A percentile compares a stretch with the other conserved stretches of the same genome.
Conservation (phyloP, 768 basidiomycete species). For the Xerocomellus amylosporus region DNA sequence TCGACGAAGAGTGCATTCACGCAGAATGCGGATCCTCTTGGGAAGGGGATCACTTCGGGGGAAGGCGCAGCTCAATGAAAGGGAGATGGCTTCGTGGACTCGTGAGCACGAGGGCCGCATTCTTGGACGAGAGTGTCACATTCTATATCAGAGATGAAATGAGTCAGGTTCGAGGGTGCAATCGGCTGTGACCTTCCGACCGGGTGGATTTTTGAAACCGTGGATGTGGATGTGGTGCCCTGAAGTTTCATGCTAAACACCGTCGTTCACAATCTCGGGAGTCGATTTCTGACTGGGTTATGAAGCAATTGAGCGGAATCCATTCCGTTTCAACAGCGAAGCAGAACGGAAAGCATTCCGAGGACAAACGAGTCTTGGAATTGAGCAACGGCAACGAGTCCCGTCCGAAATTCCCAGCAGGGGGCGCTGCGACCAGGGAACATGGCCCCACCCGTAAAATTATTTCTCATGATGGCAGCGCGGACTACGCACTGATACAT, state of each 20-base stretch:
- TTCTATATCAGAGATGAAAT: conserved; percentile 16
- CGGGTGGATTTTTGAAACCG: conserved; percentile 5
- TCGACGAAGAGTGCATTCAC: conserved; percentile 4
- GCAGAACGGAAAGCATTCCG: conserved; percentile 7
- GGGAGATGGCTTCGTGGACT: conserved; percentile 4
- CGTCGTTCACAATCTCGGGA: conserved; percentile 11
- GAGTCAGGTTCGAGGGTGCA: conserved; percentile 16
- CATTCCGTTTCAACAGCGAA: neutral
- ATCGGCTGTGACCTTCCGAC: conserved; percentile 14
- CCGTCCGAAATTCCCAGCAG: neutral
- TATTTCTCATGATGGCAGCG: conserved; percentile 20
- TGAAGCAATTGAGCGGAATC: conserved; percentile 9
- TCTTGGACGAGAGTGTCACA: neutral
- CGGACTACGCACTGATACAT: conserved; percentile 18
- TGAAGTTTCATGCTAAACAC: conserved; percentile 14
- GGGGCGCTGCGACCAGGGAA: neutral
- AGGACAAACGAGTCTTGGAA: neutral
- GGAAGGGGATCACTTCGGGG: conserved; percentile 14
- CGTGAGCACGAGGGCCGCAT: conserved; percentile 4
- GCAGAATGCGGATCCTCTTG: conserved; percentile 20
- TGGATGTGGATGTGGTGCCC: conserved; percentile 4
- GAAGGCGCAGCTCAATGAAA: conserved; percentile 1
- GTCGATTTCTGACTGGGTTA: neutral
- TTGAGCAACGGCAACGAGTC: neutral
- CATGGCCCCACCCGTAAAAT: neutral